Conservation (phyloP, 805 yeast genomes). For the Cyberlindnera americana region DNA sequence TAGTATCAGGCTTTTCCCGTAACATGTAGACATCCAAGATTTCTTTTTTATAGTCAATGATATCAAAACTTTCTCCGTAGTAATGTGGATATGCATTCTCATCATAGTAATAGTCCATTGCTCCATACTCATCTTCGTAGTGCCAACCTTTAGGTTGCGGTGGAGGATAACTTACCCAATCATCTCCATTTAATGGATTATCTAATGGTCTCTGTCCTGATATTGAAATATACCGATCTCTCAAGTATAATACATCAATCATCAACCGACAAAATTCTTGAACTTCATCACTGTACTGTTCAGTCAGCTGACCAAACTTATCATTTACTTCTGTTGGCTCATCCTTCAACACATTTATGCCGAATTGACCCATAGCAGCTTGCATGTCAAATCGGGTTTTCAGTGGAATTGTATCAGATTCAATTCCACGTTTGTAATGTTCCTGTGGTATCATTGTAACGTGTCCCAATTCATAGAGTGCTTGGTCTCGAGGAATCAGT, state of each 20-base stretch:
- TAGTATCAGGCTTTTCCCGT: constrained; percentile 1
- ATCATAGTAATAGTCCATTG: constrained; percentile 26
- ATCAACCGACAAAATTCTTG: constrained; percentile 17
- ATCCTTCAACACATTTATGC: constrained; percentile 1
- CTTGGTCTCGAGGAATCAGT: constrained; percentile 16
- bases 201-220: constrained; percentile 65
- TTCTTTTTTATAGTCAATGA: constrained; percentile 27
- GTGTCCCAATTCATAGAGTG: constrained; percentile 14
- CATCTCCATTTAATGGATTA: constrained; percentile 65
- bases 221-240: constrained; percentile 60
- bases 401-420: constrained; percentile 24
- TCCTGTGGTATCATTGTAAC: constrained; percentile 13
- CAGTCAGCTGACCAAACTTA: constrained; percentile 13
- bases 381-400: constrained; percentile 25
- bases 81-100: constrained; percentile 26
- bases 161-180: constrained; percentile 82
- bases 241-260: constrained; percentile 37
- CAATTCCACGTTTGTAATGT: constrained; percentile 17
- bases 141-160: constrained; percentile 50
- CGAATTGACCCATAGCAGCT: constrained; percentile 21
- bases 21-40: constrained; percentile 10
- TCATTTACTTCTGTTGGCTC: constrained; percentile 9
- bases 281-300: constrained; percentile 13
- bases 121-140: constrained; percentile 30
- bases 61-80: constrained; percentile 35